These are phyloP conservation scores for Suhomyces anneliseae DNA, from an alignment of 1,139 yeast species.

Conservation along the genomic window DNA sequence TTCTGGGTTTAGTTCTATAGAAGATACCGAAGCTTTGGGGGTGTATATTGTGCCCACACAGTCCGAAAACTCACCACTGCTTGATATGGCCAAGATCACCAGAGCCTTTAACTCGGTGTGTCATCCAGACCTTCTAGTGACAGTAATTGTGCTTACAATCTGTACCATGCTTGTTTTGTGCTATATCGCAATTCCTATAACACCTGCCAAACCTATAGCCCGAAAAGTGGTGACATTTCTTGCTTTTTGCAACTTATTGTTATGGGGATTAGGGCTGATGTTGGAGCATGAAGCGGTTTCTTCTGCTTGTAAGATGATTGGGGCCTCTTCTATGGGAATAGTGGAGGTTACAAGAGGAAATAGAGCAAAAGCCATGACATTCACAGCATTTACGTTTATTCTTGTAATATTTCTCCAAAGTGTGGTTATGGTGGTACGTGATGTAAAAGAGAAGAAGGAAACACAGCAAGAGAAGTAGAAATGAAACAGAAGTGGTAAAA, in stretches of 20 bases:
- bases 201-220: slow-evolving; percentile 44
- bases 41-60: slow-evolving; percentile 19
- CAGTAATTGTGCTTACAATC: slow-evolving; percentile 46
- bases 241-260: slow-evolving; percentile 38
- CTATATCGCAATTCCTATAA: slow-evolving; percentile 47
- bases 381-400: slow-evolving; percentile 28
- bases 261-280: slow-evolving; percentile 74
- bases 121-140: slow-evolving; percentile 56
- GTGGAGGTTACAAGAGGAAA: slow-evolving; percentile 47
- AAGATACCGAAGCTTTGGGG: slow-evolving; percentile 24
- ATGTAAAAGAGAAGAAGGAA: not conserved
- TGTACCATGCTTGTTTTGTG: slow-evolving; percentile 39
- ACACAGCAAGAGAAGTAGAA: not conserved
- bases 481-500: not conserved
- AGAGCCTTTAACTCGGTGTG: slow-evolving; percentile 43
- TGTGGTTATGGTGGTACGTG: slow-evolving; percentile 1
- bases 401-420: slow-evolving; percentile 23
- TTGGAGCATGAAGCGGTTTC: slow-evolving; percentile 62
- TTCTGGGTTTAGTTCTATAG: slow-evolving; percentile 27
- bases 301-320: slow-evolving; percentile 45
- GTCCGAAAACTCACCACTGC: slow-evolving; percentile 23
- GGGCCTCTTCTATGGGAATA: slow-evolving; percentile 53
- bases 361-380: slow-evolving; percentile 44
- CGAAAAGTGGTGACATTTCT: slow-evolving; percentile 35
- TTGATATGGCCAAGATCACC: slow-evolving; percentile 46